Percentiles rank a stretch among this genome's conserved stretches.
Evolutionary conservation across 352 stramenopile genomes (phyloP).

Genomic region (Achlya hypogyna): DNA sequence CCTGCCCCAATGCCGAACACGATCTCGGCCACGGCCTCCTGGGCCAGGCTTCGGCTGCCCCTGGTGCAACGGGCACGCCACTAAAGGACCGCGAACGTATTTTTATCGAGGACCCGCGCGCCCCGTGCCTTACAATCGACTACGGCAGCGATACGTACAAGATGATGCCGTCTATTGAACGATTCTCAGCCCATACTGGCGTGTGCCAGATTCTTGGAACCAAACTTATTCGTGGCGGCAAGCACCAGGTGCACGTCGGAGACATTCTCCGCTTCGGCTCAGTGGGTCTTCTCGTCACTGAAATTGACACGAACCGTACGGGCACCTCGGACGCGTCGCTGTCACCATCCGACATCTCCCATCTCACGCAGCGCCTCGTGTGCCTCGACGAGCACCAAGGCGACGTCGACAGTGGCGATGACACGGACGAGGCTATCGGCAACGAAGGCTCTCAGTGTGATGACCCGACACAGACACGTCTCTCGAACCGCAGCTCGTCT

Average conservation of each 20-base stretch:
- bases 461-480: constrained; percentile 54
- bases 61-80: neutral
- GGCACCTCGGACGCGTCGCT: constrained; percentile 65
- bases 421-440: constrained; percentile 70
- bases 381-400: constrained; percentile 70
- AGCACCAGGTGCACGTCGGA: constrained; percentile 70
- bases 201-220: constrained; percentile 82
- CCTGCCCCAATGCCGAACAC: constrained; percentile 30
- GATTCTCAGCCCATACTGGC: constrained; percentile 79
- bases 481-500: constrained; percentile 64
- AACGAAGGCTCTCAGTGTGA: constrained; percentile 79
- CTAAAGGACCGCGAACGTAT: constrained; percentile 57
- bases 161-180: constrained; percentile 73
- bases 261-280: constrained; percentile 83
- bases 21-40: constrained; percentile 17
- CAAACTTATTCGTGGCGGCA: constrained; percentile 75
- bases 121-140: constrained; percentile 76
- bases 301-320: constrained; percentile 67
- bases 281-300: constrained; percentile 68
- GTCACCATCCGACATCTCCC: constrained; percentile 63
- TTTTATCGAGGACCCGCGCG: constrained; percentile 80
- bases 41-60: neutral
- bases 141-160: constrained; percentile 81
- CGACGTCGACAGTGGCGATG: constrained; percentile 73
- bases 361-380: constrained; percentile 70